phyloP scores from a whole-genome alignment of 495 filamentous ascomycete species.

The Geoglossum glabrum region DNA sequence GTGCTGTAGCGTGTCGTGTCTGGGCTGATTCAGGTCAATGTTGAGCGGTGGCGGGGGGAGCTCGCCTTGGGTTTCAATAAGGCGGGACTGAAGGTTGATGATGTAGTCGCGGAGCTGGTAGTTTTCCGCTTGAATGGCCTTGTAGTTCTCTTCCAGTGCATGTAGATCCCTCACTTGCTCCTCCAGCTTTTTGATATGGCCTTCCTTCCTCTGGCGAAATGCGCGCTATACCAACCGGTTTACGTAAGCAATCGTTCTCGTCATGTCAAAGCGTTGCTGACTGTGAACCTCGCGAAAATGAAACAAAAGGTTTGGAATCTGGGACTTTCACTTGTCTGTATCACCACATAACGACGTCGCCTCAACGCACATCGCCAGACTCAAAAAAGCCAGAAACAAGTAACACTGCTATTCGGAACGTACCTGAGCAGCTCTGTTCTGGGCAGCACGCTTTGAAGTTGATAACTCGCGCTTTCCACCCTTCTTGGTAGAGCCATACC shows the following conservation, averaged over 20 bases:
- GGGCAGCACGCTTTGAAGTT: slow-evolving; percentile 85
- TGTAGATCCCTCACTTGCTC: slow-evolving; percentile 65
- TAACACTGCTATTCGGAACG: not conserved
- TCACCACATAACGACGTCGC: not conserved
- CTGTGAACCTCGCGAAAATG: not conserved
- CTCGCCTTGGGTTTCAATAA: slow-evolving; percentile 66
- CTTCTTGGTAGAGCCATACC: slow-evolving; percentile 22
- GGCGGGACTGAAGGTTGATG: slow-evolving; percentile 70
- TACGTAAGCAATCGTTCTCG: slow-evolving; percentile 5
- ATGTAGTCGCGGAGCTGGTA: slow-evolving; percentile 81
- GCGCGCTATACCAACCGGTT: slow-evolving; percentile 42
- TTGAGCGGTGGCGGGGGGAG: slow-evolving; percentile 60
- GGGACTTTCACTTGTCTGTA: not conserved
- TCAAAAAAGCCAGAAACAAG: not conserved
- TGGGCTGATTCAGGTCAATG: slow-evolving; percentile 28
- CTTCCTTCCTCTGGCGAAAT: slow-evolving; percentile 93
- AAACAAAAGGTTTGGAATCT: not conserved
- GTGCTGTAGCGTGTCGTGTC: slow-evolving; percentile 9
- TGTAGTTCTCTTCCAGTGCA: slow-evolving; percentile 46
- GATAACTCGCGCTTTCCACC: slow-evolving; percentile 69
- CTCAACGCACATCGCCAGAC: not conserved
- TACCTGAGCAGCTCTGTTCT: slow-evolving; percentile 95
- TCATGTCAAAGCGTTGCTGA: slow-evolving; percentile 6
- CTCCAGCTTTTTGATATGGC: slow-evolving; percentile 91
- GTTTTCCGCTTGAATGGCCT: slow-evolving; percentile 65